Conservation (phyloP, 2,329 filamentous ascomycete genomes). For the Capronia americana region DNA sequence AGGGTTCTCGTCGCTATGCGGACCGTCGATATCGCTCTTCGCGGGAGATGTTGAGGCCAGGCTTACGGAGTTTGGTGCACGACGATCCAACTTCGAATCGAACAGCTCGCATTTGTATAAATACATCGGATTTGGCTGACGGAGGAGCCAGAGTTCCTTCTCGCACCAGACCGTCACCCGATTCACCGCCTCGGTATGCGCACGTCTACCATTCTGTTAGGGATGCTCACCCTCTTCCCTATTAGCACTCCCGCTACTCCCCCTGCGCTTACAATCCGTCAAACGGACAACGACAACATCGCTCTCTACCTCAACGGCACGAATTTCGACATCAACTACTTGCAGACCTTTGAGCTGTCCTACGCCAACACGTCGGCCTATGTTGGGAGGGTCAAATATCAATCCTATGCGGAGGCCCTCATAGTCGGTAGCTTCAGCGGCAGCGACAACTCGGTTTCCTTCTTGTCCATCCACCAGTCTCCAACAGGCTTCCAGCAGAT, state of each 20-base stretch:
- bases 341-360: conserved; percentile 23
- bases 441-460: conserved; percentile 18
- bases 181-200: neutral
- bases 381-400: conserved; percentile 26
- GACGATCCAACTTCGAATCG: too few species aligned
- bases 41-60: neutral
- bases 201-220: neutral
- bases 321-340: conserved; percentile 25
- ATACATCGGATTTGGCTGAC: neutral
- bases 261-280: neutral
- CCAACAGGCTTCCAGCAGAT: conserved; percentile 25
- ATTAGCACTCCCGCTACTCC: neutral
- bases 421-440: conserved; percentile 8
- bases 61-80: too few species aligned
- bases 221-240: neutral
- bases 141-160: conserved; percentile 11
- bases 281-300: conserved; percentile 9
- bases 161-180: neutral
- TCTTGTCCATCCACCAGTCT: conserved; percentile 23
- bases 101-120: too few species aligned
- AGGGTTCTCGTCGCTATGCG: too few species aligned
- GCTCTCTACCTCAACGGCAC: conserved; percentile 9
- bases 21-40: neutral
- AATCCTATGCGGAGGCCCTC: conserved; percentile 26
- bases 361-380: conserved; percentile 31